phyloP scores from a whole-genome alignment of 176 grass and related monocot species.

The Triticum aestivum region IWGSC_CS_RefSeq_v2.1 NC_057809.1:174696513-174697012 shows the following conservation, averaged over 20 bases:
- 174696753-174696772: background rate
- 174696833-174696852: constrained; percentile 76
- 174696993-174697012: no score
- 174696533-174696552: background rate
- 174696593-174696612: background rate
- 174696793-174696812: constrained; percentile 24
- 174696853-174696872: background rate
- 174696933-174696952: no score
- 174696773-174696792: background rate
- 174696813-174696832: constrained; percentile 92
- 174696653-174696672: background rate
- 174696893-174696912: background rate
- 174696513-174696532: background rate
- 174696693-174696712: background rate
- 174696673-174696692: background rate
- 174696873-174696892: background rate
- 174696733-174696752: background rate
- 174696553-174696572: background rate
- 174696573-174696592: background rate
- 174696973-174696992: no score
- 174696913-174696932: no score
- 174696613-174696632: background rate
- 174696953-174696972: no score
- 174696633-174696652: background rate
- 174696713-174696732: background rate